Evolutionary conservation across 2,329 filamentous ascomycete species (phyloP), one percentile per base, ranked within the genome.

Genomic region (Aureobasidium lini): DNA sequence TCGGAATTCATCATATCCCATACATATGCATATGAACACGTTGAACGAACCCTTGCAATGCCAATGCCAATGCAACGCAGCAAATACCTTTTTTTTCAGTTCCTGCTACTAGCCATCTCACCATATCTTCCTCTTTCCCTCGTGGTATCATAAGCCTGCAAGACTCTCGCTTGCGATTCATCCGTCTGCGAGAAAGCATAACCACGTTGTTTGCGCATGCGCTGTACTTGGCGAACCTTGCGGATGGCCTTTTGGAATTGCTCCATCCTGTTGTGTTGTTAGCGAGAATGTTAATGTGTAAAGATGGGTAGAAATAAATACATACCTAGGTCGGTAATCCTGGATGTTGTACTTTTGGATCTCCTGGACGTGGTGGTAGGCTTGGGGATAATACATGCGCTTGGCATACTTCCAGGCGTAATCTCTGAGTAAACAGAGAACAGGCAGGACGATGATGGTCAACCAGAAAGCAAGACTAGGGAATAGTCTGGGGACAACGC

Each of bases 341-440:
- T 99, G 94, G 62, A 99, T 96, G 69, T 99, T 99, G 78, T 97
- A 99, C 77, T 99, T 99, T 75, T 99, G 94, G 67, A 99, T 99
- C 77, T 99, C 94, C 75, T 99, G 94, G 64, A 99, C 94, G 73
- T 99, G 94, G 68, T 99, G 94, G 70, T 99, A 99, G 44, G 90
- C 86, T 75, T 96, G 89, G 23, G 94, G 94, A 66, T 86, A 87
- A 77, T 97, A 99, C 91, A 99, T 96, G 65, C 94, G 84, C 80
- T 96, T 96, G 62, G 84, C 86, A 67, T 97, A 99, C 79, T 99
- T 99, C 92, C 93, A 99, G 3, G 87, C 85, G 73, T 96, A 89
- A 72, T 99, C 94, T 68, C 94, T 82, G 53, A 92, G 75, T 52
- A 99, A 80, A 72, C 93, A 97, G 50, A 96, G 74, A 7, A 86